Percentiles rank a stretch among this genome's conserved stretches.
Evolutionary conservation across 371 early-diverging fungal genomes (phyloP).

Genomic region (Haplosporangium sp.): DNA sequence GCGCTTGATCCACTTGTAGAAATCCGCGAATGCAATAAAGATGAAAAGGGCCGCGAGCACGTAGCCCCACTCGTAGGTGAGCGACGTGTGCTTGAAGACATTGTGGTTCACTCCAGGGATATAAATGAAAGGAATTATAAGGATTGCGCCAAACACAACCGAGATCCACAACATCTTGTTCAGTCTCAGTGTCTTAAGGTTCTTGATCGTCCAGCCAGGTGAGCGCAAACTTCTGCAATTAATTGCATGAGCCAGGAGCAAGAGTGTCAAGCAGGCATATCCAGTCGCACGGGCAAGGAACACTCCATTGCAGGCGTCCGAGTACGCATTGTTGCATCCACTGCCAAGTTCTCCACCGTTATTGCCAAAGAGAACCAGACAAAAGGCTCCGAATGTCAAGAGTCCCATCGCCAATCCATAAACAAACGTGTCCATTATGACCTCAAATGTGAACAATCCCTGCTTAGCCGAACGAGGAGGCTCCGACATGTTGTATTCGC

Average conservation of each 20-base stretch:
- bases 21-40: conserved; percentile 69
- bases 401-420: conserved; percentile 79
- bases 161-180: conserved; percentile 72
- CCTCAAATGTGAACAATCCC: conserved; percentile 75
- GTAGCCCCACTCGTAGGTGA: conserved; percentile 84
- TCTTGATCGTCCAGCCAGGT: conserved; percentile 65
- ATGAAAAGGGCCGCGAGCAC: conserved; percentile 67
- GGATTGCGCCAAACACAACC: conserved; percentile 62
- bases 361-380: conserved; percentile 71
- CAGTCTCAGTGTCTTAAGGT: conserved; percentile 57
- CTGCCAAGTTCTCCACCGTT: conserved; percentile 70
- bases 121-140: conserved; percentile 73
- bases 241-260: conserved; percentile 76
- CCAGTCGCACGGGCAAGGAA: conserved; percentile 81
- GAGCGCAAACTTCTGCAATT: conserved; percentile 77
- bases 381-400: conserved; percentile 76
- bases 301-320: conserved; percentile 70
- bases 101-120: conserved; percentile 75
- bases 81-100: conserved; percentile 74
- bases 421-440: conserved; percentile 74
- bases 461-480: conserved; percentile 79
- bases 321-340: conserved; percentile 71
- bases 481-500: conserved; percentile 81
- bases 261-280: conserved; percentile 73
- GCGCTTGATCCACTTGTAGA: conserved; percentile 60